Base-by-base conservation (phyloP, 2,329 filamentous ascomycete genomes). In the Xylariaceae sp. region DNA sequence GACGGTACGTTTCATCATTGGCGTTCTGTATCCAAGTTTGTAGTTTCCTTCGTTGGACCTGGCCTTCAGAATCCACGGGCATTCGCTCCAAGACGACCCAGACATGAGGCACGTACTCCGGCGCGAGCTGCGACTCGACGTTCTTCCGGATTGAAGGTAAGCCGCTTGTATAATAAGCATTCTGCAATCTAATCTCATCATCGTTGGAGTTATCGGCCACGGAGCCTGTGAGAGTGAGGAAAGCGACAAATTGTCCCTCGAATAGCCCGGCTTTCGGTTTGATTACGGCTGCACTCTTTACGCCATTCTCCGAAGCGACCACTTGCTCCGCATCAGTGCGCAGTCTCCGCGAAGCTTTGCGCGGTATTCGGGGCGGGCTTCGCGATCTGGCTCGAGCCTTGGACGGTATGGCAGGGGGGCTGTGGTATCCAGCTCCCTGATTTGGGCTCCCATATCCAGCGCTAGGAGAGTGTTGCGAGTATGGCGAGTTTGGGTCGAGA, bases 11-110 rank as follows among this genome's bases (percentile, higher is more conserved):
- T 28, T 73, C 69, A 47, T 78, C 72, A 53, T 77, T 76, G 43
- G 76, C 72, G 55, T 81, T 80, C 63, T 81, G 77, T 22, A 75
- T 73, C 79, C 79, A 81, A 3, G 75, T 79, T 52, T 78, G 77
- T 41, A 81, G 58, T 50, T 69, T 71, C 31, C 76, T 69, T 40
- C 71, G 67, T 58, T 80, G 70, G 45, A 72, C 63, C 17, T 70
- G 65, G 13, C 73, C 74, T 12, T 66, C 58, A 0, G 68, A 65
- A 43, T 69, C 69, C n/a, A 72, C 47, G 6, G 76, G 76, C 69
- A 81, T 76, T 42, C 64, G 67, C 44, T 73, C 69, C 47, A 81
- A 61, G 3, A 75, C 69, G 16, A 80, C 69, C 77, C 78, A 81
- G 9, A 78, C 66, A 46, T 72, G 70, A 1, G 78, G 78, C 1